Base-by-base conservation (phyloP, 2,329 filamentous ascomycete species). In the Westerdykella aurantiaca region DNA sequence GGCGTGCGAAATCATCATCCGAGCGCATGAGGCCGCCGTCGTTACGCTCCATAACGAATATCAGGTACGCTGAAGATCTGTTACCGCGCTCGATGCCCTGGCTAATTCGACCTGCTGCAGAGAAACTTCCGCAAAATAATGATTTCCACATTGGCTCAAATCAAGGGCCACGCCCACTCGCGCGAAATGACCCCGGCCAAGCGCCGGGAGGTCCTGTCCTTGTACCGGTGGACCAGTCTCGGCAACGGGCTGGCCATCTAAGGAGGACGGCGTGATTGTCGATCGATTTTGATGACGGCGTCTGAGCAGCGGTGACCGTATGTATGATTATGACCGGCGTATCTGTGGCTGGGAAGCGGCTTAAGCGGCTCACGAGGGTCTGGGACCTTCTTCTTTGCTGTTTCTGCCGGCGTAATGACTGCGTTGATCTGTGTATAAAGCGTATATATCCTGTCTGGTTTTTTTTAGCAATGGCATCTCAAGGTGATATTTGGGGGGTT, bases 31-130 rank as follows among this genome's bases (percentile, higher is more conserved):
- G 66, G 89, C 88, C n/a, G 95, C 88, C 61, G 87, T 95, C 7
- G 89, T 94, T 45, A 95, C 89, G n/a, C 73, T 96, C 45, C 93
- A 88, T 64, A 95, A 89, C 2, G 88, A 95, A 69, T 96, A 95
- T 68, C 89, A 95, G 79, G 88, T 89, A 52, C 17, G 52, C 11
- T 18, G 10, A 17, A 25, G 11, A 34, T 1, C 34, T 31, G 25
- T 25, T 33, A 14, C 25, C 25, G 7, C 11, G 7, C 25, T 18
- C n/a, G 12, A 16, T 14, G 4, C 11, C 5, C 18, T 35, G 13
- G 29, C 45, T 52, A 16, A 56, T 34, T 21, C 18, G 39, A 16
- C 10, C 11, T 0, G 29, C 4, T 7, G 13, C 44, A 77, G 73
- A 71, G 74, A 61, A 77, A 78, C 49, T 79, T 79, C 53, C 69